These are phyloP conservation scores for Purpureocillium lavendulum DNA, from an alignment of 2,329 filamentous ascomycete species.

Conservation along the genomic window DNA sequence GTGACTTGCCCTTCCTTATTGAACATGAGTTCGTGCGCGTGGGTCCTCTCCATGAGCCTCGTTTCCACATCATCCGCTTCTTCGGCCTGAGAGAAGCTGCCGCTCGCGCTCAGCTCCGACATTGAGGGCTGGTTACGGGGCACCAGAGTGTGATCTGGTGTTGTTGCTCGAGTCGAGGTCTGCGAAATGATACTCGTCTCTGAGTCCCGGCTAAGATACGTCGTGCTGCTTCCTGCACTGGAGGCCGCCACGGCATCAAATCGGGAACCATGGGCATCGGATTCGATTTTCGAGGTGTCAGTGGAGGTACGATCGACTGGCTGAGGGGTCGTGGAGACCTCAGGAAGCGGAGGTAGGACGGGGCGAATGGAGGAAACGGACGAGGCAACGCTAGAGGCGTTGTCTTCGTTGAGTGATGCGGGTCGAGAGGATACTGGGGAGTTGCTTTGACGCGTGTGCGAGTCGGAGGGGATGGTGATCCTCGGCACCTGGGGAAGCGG, in stretches of 20 bases:
- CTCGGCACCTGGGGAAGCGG: constrained; percentile 59
- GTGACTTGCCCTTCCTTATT: constrained; percentile 95
- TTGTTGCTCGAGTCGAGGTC: constrained; percentile 80
- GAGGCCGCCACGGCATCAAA: constrained; percentile 67
- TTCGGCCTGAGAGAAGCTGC: constrained; percentile 59
- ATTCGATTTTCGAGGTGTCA: constrained; percentile 38
- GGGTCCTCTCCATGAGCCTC: constrained; percentile 84
- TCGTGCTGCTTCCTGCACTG: constrained; percentile 70
- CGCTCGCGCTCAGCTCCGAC: constrained; percentile 59
- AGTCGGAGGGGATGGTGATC: constrained; percentile 32
- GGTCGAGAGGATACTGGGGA: constrained; percentile 33
- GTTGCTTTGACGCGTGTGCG: constrained; percentile 16
- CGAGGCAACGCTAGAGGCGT: constrained; percentile 33
- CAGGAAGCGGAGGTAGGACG: constrained; percentile 47
- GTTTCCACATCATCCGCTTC: constrained; percentile 74
- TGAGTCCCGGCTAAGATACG: constrained; percentile 72
- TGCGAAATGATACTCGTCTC: constrained; percentile 73
- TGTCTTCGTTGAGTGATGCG: constrained; percentile 32
- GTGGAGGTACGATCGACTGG: constrained; percentile 37
- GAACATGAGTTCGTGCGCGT: constrained; percentile 80
- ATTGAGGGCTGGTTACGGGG: constrained; percentile 53
- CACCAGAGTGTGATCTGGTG: constrained; percentile 57
- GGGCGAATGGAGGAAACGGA: constrained; percentile 39
- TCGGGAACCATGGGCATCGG: constrained; percentile 45
- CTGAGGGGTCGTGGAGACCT: constrained; percentile 43